phyloP scores from a whole-genome alignment of 1,139 yeast genomes.

The Taphrina deformans region DNA sequence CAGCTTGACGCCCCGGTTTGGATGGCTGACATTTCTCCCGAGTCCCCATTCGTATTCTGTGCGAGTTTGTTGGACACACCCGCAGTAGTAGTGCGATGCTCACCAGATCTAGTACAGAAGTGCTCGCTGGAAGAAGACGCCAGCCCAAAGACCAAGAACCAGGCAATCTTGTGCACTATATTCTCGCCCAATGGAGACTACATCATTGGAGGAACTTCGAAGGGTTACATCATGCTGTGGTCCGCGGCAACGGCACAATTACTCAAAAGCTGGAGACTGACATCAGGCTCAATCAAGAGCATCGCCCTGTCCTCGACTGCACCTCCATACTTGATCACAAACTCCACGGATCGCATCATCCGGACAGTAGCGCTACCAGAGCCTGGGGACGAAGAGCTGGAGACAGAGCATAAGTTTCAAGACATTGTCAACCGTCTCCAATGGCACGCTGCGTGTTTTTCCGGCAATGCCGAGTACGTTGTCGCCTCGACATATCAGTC shows the following conservation, averaged over 20 bases:
- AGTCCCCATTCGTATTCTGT: conserved; percentile 55
- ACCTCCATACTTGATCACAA: conserved; percentile 62
- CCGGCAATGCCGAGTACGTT: conserved; percentile 75
- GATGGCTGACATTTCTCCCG: conserved; percentile 65
- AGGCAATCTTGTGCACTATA: conserved; percentile 46
- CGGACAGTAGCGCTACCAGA: conserved; percentile 55
- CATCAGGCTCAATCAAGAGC: conserved; percentile 72
- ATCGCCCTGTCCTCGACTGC: conserved; percentile 67
- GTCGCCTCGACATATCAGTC: conserved; percentile 87
- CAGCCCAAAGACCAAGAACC: conserved; percentile 39
- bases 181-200: conserved; percentile 55
- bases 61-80: conserved; percentile 50
- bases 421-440: conserved; percentile 86
- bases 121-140: conserved; percentile 43
- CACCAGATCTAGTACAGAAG: conserved; percentile 40
- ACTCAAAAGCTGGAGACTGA: conserved; percentile 56
- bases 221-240: conserved; percentile 68
- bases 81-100: conserved; percentile 44
- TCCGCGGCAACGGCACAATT: conserved; percentile 43
- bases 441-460: conserved; percentile 81
- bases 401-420: conserved; percentile 78
- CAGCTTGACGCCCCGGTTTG: conserved; percentile 70
- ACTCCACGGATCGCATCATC: conserved; percentile 79
- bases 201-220: conserved; percentile 72
- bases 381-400: conserved; percentile 45